Evolutionary conservation across 768 basidiomycete genomes (phyloP), one percentile per base, ranked within the genome.

Genomic region (Fomitopsis pulvina): DNA sequence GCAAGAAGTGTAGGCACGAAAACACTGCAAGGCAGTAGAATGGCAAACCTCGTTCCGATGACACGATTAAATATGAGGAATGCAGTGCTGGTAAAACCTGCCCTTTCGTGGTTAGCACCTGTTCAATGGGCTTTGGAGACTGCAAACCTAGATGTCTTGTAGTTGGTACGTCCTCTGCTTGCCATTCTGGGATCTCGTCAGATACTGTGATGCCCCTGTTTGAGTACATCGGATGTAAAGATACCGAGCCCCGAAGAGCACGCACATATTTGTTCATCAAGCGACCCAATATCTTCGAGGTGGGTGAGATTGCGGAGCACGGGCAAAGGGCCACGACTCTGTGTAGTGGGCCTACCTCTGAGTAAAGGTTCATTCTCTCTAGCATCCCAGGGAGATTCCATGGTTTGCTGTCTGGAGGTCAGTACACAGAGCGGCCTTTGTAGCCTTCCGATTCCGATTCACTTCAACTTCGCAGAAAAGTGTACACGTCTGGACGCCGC

Each of bases 21-120:
- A n/a, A 21, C 49, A 38, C 24, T 25, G 54, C 45, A 54, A 45
- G 20, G n/a, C 30, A 12, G 21, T 37, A 27, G 44, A 7, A 27
- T 32, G 28, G 22, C 7, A 28, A 50, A 82, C 85, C 85, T 84
- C 18, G 83, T 80, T 18, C 85, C 85, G 26, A 87, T 82, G n/a
- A 85, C 74, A 25, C 81, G 76, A 59, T 88, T 88, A 69, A 87
- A 85, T 30, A 88, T 81, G 38, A 88, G 75, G 54, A 78, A 81
- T 2, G 78, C 64, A 3, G 81, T 78, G 51, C 55, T 60, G 14
- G 29, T 38, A 32, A 46, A 39, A 14, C 50, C 62, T 57, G 30
- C 21, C 41, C 6, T 21, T 4, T 12, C 6, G 12, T 4, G 34
- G 34, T 37, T 18, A 37, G 14, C 14, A 37, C 6, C 14, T 37